Base-by-base conservation (phyloP, 768 basidiomycete genomes). In the Dioszegia crocea region DNA sequence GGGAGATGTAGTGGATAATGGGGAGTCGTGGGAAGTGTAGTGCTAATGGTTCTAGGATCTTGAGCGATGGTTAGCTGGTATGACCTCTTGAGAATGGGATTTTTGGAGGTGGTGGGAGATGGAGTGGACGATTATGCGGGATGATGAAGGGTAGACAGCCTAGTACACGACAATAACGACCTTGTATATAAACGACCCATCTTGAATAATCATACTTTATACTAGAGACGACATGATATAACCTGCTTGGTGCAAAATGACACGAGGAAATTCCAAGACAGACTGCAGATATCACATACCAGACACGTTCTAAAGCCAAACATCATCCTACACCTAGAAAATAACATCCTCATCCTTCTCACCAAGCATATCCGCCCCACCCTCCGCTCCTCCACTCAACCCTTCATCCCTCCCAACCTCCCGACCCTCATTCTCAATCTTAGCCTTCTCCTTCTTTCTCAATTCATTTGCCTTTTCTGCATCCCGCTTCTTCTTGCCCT, bases 401-500 rank as follows among this genome's bases (percentile, higher is more conserved):
- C 77, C 74, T 21, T 74, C 74, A 50, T 73, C 73, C 19, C 36
- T 78, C 78, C 54, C 73, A 44, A 21, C 62, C 19, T 70, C 66
- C 21, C 43, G 78, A 2, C 67, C 74, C 31, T 45, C 68, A 16
- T 54, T 64, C 0, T 63, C 79, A 4, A 74, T 74, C 17, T 78
- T 79, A 27, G 47, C 68, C 44, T 69, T 67, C 55, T 63, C 57
- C 24, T 56, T 53, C 51, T 56, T 47, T 38, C 70, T 31, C 19
- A 56, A 27, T 41, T 66, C 68, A 23, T 59, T 49, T 12, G 66
- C 61, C 48, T 60, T 63, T 24, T 67, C 86, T 8, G 81, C 86
- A 63, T 88, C 85, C 55, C 89, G 82, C 78, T 94, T 94, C 84
- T 94, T 97, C 83, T 94, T 97, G 24, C 89, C 90, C 76, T 97